Evolutionary conservation across 2,329 filamentous ascomycete species (phyloP).

Genomic region (Fusarium humuli): DNA sequence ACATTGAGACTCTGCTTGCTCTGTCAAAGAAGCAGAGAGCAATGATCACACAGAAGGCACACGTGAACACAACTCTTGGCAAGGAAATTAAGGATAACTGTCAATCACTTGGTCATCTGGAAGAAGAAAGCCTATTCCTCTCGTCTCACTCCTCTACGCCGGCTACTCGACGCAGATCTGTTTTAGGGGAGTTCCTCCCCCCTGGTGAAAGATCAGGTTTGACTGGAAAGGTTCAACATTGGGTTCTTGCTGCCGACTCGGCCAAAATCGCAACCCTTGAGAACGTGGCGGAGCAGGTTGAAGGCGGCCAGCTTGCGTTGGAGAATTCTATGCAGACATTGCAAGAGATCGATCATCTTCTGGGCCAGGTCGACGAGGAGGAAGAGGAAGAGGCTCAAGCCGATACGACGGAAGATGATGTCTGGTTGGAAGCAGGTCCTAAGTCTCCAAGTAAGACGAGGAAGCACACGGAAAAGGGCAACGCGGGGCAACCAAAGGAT

Average conservation of each 20-base stretch:
- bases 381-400: conserved; percentile 39
- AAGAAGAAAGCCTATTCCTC: conserved; percentile 72
- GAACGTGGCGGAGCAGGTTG: conserved; percentile 68
- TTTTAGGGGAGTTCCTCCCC: conserved; percentile 59
- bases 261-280: conserved; percentile 70
- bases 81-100: conserved; percentile 64
- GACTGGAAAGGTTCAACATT: conserved; percentile 62
- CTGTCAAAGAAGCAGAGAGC: conserved; percentile 68
- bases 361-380: conserved; percentile 53
- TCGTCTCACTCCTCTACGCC: conserved; percentile 61
- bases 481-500: conserved; percentile 49
- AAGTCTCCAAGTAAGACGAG: conserved; percentile 39
- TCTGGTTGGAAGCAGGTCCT: conserved; percentile 53
- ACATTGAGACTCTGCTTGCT: conserved; percentile 64
- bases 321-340: conserved; percentile 64
- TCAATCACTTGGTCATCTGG: conserved; percentile 64
- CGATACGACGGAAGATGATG: conserved; percentile 45
- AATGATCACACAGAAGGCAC: conserved; percentile 68
- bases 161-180: conserved; percentile 52
- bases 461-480: conserved; percentile 47
- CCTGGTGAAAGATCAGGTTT: conserved; percentile 55
- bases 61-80: conserved; percentile 63
- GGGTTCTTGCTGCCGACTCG: conserved; percentile 70
- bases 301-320: conserved; percentile 67
- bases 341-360: conserved; percentile 61